A percentile compares a stretch with the other conserved stretches of the same genome.
phyloP scores from a whole-genome alignment of 768 basidiomycete species.

The Clitopilus passeckerianus region DNA sequence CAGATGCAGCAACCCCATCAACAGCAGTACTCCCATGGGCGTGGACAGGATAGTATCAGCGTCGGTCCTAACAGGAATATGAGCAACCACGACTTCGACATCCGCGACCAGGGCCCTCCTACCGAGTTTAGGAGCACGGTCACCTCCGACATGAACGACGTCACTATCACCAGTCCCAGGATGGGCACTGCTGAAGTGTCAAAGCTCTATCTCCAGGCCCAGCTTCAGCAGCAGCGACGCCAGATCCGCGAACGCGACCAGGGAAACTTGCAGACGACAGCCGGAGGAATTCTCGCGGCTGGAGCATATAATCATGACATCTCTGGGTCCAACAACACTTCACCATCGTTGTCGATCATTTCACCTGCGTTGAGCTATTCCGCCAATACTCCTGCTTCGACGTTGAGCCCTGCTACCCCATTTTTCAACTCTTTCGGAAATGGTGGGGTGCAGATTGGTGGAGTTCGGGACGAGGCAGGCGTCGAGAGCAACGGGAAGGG shows the following conservation, averaged over 20 bases:
- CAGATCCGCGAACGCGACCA: neutral
- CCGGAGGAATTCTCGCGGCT: neutral
- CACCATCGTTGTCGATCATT: constrained; percentile 42
- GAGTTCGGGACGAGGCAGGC: neutral
- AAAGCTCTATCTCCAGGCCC: neutral
- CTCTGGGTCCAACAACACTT: constrained; percentile 20
- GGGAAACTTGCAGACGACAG: neutral
- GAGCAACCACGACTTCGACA: constrained; percentile 6
- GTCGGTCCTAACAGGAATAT: constrained; percentile 1
- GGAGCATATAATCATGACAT: neutral
- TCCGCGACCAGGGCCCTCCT: constrained; percentile 13
- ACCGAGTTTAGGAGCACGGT: constrained; percentile 15
- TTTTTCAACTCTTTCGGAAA: constrained; percentile 58
- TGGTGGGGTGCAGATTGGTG: neutral
- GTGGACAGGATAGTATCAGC: constrained; percentile 15
- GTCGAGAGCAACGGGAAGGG: neutral
- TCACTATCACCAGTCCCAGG: neutral
- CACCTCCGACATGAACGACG: constrained; percentile 14
- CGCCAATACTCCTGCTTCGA: constrained; percentile 52
- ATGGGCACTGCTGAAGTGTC: neutral
- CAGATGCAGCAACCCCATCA: constrained; percentile 2
- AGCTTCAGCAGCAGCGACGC: neutral
- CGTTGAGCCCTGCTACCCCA: constrained; percentile 66
- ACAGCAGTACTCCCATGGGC: constrained; percentile 9
- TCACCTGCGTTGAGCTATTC: constrained; percentile 69